Evolutionary conservation across 2,329 filamentous ascomycete genomes (phyloP), one percentile per base, ranked within the genome.

Genomic region (Colletotrichum filicis): DNA sequence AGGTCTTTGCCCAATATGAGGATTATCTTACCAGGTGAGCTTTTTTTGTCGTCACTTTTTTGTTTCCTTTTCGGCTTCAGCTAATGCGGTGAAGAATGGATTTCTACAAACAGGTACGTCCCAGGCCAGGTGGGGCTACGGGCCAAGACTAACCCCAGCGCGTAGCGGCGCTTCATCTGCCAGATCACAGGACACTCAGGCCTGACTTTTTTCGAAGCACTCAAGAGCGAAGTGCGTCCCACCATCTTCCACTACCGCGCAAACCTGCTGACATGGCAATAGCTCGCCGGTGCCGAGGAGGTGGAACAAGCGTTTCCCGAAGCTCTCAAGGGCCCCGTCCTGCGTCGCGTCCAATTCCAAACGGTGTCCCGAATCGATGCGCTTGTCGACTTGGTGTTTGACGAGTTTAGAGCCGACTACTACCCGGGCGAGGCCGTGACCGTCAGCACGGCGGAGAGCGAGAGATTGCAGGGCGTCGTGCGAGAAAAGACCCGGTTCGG

Each of bases 101-200:
- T 81, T 98, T 97, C 80, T 98, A 98, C 82, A 95, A 93, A 77
- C 94, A 97, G 90, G 94, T 94, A 86, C 78, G 88, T 79, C 75
- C 60, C 60, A 52, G 57, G 26, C 32, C 19, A 56, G 60, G 66
- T 71, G 71, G 66, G 73, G 57, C 71, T 63, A 46, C 59, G 58
- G 63, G 67, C 68, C 68, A 72, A 63, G 68, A 74, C 67, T 74
- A 55, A 68, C 68, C 53, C 70, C 66, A 60, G 28, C 30, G 71
- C 71, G 56, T 77, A 96, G 92, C 94, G 92, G 79, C 92, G 93
- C 68, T 99, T 98, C 82, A 98, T 97, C 74, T 98, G 97, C 83
- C 94, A 97, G 81, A 97, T 98, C 76, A 98, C 95, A 14, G 97
- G 97, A 66, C 96, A 97, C 82, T 97, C 95, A 35, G 93, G 93